These are phyloP conservation scores for Komagataella ulmi DNA, from an alignment of 805 yeast genomes.

Conservation along the genomic window DNA sequence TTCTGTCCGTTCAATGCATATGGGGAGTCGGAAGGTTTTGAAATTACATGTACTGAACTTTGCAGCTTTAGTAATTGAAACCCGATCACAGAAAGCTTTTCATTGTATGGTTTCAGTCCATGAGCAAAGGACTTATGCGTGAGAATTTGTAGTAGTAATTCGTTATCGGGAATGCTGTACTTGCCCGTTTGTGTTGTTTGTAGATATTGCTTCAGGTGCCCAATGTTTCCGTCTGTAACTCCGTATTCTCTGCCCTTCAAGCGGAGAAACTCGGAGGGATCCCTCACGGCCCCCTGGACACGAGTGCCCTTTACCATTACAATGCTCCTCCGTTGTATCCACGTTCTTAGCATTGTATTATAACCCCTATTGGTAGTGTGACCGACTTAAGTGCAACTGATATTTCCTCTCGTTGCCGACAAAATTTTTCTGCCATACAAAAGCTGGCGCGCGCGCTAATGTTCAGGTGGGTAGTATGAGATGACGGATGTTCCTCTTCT, in stretches of 20 bases:
- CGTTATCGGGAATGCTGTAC: constrained; percentile 42
- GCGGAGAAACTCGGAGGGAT: constrained; percentile 45
- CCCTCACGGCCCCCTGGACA: constrained; percentile 60
- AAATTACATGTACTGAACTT: constrained; percentile 28
- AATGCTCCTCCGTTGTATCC: constrained; percentile 6
- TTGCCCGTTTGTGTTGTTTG: constrained; percentile 16
- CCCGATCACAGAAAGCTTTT: constrained; percentile 67
- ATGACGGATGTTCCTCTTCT: constrained; percentile 10
- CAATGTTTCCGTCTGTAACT: constrained; percentile 30
- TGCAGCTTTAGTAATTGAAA: constrained; percentile 40
- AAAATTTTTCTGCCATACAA: neutral
- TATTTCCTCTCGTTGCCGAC: constrained; percentile 1
- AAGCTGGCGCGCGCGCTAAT: neutral
- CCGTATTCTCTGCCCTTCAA: constrained; percentile 45
- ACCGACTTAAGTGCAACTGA: neutral
- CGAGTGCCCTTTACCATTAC: constrained; percentile 37
- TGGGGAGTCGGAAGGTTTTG: constrained; percentile 12
- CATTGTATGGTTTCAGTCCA: constrained; percentile 83
- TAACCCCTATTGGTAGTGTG: neutral
- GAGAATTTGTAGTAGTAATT: constrained; percentile 63
- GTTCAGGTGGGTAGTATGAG: neutral
- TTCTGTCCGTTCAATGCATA: constrained; percentile 32
- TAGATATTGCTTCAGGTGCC: constrained; percentile 34
- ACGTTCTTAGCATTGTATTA: neutral
- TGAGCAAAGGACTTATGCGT: constrained; percentile 94